Percentiles rank a stretch among this genome's conserved stretches.
Conservation (phyloP, 371 early-diverging fungal species). For the Mucor sp. region DNA sequence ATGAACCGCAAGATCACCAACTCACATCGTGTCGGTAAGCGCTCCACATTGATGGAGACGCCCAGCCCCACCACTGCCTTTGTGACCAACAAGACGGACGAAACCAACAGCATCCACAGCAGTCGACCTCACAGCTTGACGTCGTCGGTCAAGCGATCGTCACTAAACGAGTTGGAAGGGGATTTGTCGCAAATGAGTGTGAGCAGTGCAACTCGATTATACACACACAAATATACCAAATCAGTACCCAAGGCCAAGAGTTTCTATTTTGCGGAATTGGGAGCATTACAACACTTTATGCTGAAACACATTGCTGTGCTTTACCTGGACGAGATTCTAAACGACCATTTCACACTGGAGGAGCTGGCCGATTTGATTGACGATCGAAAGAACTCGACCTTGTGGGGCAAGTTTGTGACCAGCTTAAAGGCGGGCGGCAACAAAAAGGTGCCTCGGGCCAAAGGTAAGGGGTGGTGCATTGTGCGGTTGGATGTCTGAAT, state of each 20-base stretch:
- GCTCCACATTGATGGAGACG: conserved; percentile 63
- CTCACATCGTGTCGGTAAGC: conserved; percentile 58
- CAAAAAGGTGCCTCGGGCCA: conserved; percentile 61
- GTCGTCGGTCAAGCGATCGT: conserved; percentile 3
- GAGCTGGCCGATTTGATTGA: conserved; percentile 77
- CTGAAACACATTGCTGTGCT: conserved; percentile 86
- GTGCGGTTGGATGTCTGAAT: too few relatives aligned
- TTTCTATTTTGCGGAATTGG: conserved; percentile 79
- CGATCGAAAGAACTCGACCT: conserved; percentile 63
- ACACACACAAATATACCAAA: conserved; percentile 31
- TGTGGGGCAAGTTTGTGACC: conserved; percentile 77
- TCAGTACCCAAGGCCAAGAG: conserved; percentile 45
- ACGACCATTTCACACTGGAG: conserved; percentile 62
- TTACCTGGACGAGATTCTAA: conserved; percentile 72
- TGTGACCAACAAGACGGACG: conserved; percentile 25
- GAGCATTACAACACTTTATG: conserved; percentile 81
- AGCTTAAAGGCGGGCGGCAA: conserved; percentile 60
- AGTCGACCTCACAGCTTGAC: conserved; percentile 9
- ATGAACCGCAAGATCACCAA: conserved; percentile 58
- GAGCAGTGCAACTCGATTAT: conserved; percentile 4
- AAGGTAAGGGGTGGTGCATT: conserved; percentile 50
- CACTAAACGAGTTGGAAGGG: conserved; percentile 7
- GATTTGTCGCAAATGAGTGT: conserved; percentile 11
- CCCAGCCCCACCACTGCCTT: conserved; percentile 42
- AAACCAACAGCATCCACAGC: not conserved